Evolutionary conservation across 2,329 filamentous ascomycete genomes (phyloP).

Genomic region (Aspergillus sp.): DNA sequence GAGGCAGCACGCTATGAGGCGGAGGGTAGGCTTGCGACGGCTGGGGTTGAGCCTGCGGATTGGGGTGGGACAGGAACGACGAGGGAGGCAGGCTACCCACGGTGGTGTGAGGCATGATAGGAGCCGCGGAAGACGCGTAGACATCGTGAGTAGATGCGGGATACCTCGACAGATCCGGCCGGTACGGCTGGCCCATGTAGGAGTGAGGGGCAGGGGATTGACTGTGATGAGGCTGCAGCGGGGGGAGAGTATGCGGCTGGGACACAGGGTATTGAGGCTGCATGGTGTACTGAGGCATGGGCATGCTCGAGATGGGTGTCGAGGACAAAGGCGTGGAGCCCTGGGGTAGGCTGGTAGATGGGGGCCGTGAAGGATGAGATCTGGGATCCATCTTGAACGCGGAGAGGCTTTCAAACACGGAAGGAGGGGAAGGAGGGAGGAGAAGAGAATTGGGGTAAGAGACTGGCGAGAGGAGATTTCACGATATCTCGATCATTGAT

Average conservation of each 20-base stretch:
- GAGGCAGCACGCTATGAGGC: slow-evolving; percentile 61
- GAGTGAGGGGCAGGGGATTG: slow-evolving; percentile 46
- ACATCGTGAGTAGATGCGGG: slow-evolving; percentile 46
- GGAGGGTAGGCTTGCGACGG: slow-evolving; percentile 43
- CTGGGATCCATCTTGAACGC: slow-evolving; percentile 43
- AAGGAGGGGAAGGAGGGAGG: slow-evolving; percentile 11
- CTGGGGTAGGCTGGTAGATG: slow-evolving; percentile 49
- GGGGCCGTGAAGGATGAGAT: slow-evolving; percentile 46
- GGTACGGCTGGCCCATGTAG: slow-evolving; percentile 46
- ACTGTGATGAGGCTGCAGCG: slow-evolving; percentile 48
- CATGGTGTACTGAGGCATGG: slow-evolving; percentile 51
- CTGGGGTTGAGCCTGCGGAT: slow-evolving; percentile 41
- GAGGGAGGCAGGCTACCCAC: slow-evolving; percentile 47
- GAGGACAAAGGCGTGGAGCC: slow-evolving; percentile 47
- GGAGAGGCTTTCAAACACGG: slow-evolving; percentile 19
- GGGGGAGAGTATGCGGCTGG: slow-evolving; percentile 48
- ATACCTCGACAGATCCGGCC: slow-evolving; percentile 46
- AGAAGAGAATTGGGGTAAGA: slow-evolving; percentile 11
- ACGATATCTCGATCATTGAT: slow-evolving; percentile 41
- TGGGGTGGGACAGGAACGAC: slow-evolving; percentile 45
- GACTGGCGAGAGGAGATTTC: slow-evolving; percentile 26
- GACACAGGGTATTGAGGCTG: slow-evolving; percentile 48
- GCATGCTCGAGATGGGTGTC: slow-evolving; percentile 48
- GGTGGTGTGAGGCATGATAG: slow-evolving; percentile 45
- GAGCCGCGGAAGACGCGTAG: slow-evolving; percentile 44